Conservation (phyloP, 306 rosid genomes). For the Lithocarpus polystachyus region DNA sequence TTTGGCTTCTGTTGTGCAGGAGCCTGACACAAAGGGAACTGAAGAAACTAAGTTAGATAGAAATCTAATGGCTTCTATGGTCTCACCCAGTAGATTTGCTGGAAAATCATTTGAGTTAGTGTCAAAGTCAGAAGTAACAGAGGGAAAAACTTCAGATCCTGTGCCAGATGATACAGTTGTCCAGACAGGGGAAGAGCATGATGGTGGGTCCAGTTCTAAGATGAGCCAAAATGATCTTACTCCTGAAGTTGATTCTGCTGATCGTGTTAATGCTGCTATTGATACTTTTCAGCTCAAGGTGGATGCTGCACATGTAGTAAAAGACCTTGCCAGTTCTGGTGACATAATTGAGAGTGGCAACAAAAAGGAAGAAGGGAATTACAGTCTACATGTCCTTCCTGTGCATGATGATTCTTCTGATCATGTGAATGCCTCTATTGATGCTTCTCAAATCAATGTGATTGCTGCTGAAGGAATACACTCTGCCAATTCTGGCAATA, state of each 20-base stretch:
- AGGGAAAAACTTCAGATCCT: constrained; percentile 27
- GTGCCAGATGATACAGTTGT: constrained; percentile 26
- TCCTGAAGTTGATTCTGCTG: constrained; percentile 31
- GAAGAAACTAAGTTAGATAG: constrained; percentile 21
- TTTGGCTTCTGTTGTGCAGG: constrained; percentile 26
- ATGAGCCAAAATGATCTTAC: constrained; percentile 24
- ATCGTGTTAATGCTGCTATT: constrained; percentile 15
- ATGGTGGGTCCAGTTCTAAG: constrained; percentile 25
- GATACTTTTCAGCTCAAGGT: constrained; percentile 17
- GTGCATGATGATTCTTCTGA: constrained; percentile 23
- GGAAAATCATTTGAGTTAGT: constrained; percentile 26
- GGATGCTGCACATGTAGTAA: constrained; percentile 25
- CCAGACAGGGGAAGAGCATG: constrained; percentile 28
- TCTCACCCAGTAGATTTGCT: constrained; percentile 22
- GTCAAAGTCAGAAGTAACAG: constrained; percentile 32
- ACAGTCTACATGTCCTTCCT: constrained; percentile 30
- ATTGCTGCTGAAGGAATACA: constrained; percentile 29
- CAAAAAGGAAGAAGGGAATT: constrained; percentile 36
- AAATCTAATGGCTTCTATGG: constrained; percentile 18
- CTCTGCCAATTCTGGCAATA: constrained; percentile 19
- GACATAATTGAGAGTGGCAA: constrained; percentile 26
- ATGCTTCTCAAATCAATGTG: constrained; percentile 18
- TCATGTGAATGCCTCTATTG: constrained; percentile 3
- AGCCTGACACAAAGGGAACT: constrained; percentile 18
- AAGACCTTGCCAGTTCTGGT: constrained; percentile 17